Percentiles rank a stretch among this genome's conserved stretches.
phyloP scores from a whole-genome alignment of 1,139 yeast genomes.

The Suhomyces terraborum region DNA sequence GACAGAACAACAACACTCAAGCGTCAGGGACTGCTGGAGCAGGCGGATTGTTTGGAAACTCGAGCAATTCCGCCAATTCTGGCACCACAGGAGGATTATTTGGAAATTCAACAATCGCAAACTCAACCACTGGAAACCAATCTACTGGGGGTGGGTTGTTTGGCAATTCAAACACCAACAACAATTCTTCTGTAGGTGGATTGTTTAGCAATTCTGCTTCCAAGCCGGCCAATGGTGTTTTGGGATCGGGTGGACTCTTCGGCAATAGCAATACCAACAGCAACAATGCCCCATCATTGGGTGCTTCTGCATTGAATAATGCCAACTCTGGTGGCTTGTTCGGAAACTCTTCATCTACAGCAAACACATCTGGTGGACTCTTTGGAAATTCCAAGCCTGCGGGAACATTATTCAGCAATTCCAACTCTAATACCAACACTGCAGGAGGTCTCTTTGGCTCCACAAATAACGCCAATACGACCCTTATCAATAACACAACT shows the following conservation, averaged over 20 bases:
- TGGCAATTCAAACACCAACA: conserved; percentile 16
- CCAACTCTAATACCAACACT: neutral
- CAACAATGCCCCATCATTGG: conserved; percentile 10
- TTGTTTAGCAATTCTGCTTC: conserved; percentile 1
- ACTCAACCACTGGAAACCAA: no score
- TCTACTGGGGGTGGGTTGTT: conserved; percentile 23
- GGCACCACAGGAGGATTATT: conserved; percentile 15
- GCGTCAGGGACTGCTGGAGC: conserved; percentile 2
- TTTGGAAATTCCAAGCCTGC: conserved; percentile 15
- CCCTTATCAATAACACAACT: neutral
- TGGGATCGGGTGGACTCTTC: conserved; percentile 17
- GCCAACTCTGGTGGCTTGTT: neutral
- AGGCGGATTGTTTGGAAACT: conserved; percentile 16
- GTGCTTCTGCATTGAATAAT: conserved; percentile 3
- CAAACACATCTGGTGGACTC: conserved; percentile 14
- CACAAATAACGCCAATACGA: neutral
- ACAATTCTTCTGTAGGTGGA: conserved; percentile 17
- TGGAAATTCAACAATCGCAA: conserved; percentile 12
- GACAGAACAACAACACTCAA: neutral
- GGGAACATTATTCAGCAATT: conserved; percentile 1
- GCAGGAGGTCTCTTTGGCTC: neutral
- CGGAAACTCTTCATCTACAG: conserved; percentile 4
- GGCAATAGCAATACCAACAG: conserved; percentile 15
- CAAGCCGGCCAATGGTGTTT: conserved; percentile 7
- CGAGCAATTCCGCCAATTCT: no score